Percentiles rank a stretch among this genome's conserved stretches.
These are phyloP conservation scores for Thielaviopsis populi DNA, from an alignment of 2,329 filamentous ascomycete genomes.

Conservation along the genomic window DNA sequence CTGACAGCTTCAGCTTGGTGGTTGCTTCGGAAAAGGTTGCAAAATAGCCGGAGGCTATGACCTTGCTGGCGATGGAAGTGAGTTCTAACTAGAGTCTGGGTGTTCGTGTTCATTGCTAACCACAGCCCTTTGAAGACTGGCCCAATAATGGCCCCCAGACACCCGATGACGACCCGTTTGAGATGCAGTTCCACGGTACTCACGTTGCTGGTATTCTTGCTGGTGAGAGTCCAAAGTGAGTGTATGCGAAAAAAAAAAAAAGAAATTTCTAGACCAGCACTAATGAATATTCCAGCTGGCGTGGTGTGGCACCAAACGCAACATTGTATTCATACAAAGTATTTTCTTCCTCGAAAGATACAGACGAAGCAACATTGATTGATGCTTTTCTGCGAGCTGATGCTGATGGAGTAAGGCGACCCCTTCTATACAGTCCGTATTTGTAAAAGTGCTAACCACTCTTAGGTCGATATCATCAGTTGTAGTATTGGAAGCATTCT, in stretches of 20 bases:
- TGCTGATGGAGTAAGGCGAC: slow-evolving; percentile 22
- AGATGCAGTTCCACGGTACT: slow-evolving; percentile 28
- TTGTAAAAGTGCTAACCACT: not conserved
- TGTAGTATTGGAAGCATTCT: slow-evolving; percentile 27
- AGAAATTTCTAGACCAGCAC: slow-evolving; percentile 16
- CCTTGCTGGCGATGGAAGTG: slow-evolving; percentile 23
- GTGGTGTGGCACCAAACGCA: slow-evolving; percentile 21
- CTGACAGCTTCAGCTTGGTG: slow-evolving; percentile 24
- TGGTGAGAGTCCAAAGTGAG: slow-evolving; percentile 22
- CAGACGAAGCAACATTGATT: slow-evolving; percentile 23
- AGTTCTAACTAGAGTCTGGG: not conserved
- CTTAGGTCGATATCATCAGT: slow-evolving; percentile 29
- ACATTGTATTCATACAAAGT: slow-evolving; percentile 18
- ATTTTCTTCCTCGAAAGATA: slow-evolving; percentile 33
- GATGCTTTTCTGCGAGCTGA: slow-evolving; percentile 26
- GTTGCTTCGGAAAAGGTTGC: slow-evolving; percentile 27
- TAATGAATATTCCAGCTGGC: slow-evolving; percentile 6
- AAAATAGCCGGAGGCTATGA: slow-evolving; percentile 28
- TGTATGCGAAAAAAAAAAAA: slow-evolving; percentile 32
- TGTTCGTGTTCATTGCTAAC: not conserved
- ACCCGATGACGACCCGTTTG: slow-evolving; percentile 32
- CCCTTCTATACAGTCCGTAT: not conserved
- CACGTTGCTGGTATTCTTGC: slow-evolving; percentile 24
- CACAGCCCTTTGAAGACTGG: not conserved
- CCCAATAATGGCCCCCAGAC: slow-evolving; percentile 23